Evolutionary conservation across 225 moss, liverwort and hornwort species (phyloP).

Genomic region (Thuidium tamariscinum): DNA sequence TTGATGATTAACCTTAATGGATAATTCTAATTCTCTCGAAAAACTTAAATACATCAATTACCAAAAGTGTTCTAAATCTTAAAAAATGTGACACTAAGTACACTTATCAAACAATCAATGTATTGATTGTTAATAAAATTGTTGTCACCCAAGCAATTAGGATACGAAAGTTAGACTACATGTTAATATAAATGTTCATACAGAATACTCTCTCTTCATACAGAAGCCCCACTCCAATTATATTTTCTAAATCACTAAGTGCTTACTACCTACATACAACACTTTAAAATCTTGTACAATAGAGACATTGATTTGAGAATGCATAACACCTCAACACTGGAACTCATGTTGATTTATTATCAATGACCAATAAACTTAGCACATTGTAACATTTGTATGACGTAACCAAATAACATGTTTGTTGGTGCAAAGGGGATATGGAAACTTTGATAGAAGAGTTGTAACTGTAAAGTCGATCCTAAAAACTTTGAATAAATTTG

Average conservation of each 20-base stretch:
- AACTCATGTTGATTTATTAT: not conserved
- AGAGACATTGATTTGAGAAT: not conserved
- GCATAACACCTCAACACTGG: not conserved
- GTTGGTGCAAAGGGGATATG: not conserved
- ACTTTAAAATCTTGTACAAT: not conserved
- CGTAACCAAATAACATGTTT: not conserved
- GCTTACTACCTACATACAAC: not conserved
- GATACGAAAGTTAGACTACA: not conserved
- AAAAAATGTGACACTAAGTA: not conserved
- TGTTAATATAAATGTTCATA: not conserved
- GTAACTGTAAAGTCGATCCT: not conserved
- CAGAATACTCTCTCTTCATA: not conserved
- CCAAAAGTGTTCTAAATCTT: not conserved
- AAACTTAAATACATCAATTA: not conserved
- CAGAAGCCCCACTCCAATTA: not conserved
- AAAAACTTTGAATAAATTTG: not conserved
- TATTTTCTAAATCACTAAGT: not conserved
- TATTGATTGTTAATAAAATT: not conserved
- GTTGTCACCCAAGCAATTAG: not conserved
- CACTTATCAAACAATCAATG: fast-evolving
- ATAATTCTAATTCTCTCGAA: no score
- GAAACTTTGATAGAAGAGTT: not conserved
- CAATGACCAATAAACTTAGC: not conserved
- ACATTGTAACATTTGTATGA: not conserved
- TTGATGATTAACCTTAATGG: fast-evolving